A percentile compares a stretch with the other conserved stretches of the same genome.
Conservation (phyloP, 805 yeast genomes). For the Kazachstania africana region DNA sequence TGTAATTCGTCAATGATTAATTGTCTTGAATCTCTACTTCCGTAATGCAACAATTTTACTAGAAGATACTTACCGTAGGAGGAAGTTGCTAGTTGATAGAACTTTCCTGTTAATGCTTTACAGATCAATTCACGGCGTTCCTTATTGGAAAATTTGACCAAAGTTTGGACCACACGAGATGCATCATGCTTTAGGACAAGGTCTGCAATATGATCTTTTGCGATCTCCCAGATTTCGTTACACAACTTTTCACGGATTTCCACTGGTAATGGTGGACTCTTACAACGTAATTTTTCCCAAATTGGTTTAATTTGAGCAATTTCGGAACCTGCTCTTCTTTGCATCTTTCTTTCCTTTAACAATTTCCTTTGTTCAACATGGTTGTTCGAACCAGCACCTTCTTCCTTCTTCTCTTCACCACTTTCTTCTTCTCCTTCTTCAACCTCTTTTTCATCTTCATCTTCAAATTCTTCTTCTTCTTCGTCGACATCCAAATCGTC, state of each 20-base stretch:
- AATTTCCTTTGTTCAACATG: conserved; percentile 76
- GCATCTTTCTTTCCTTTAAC: conserved; percentile 71
- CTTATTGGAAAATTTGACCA: conserved; percentile 74
- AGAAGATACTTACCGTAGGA: conserved; percentile 88
- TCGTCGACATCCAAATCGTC: conserved; percentile 22
- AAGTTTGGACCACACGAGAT: conserved; percentile 88
- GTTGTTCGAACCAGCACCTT: conserved; percentile 28
- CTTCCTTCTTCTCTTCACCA: conserved; percentile 16
- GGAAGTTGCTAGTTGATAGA: conserved; percentile 74
- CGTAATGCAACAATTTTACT: conserved; percentile 84
- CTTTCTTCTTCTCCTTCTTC: conserved; percentile 17
- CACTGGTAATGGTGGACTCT: conserved; percentile 69
- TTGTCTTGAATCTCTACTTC: conserved; percentile 70
- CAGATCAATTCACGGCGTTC: conserved; percentile 67
- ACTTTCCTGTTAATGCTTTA: conserved; percentile 58
- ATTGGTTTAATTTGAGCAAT: conserved; percentile 73
- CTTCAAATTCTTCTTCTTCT: conserved; percentile 20
- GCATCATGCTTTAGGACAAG: conserved; percentile 93
- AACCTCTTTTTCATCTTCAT: conserved; percentile 25
- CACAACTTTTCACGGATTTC: conserved; percentile 65
- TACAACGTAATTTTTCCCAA: conserved; percentile 88
- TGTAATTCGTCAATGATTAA: conserved; percentile 73
- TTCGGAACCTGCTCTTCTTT: conserved; percentile 77
- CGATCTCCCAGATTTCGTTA: conserved; percentile 73
- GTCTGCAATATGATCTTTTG: conserved; percentile 68